A percentile compares a stretch with the other conserved stretches of the same genome.
phyloP scores from a whole-genome alignment of 306 rosid species.

The Medicago arabica region DNA sequence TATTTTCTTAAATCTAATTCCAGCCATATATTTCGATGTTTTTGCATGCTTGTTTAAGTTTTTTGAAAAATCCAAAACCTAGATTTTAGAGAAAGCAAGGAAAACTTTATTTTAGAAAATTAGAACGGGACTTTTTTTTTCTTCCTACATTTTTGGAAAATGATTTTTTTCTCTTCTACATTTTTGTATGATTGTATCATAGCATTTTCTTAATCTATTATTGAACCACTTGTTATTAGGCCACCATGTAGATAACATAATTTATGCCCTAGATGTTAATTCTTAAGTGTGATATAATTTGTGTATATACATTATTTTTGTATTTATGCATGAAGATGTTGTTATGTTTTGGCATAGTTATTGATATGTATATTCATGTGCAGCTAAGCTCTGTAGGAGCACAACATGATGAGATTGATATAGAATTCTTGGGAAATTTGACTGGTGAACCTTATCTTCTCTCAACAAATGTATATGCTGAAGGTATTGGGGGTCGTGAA shows the following conservation, averaged over 20 bases:
- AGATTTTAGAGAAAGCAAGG: not conserved
- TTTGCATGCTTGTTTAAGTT: not conserved
- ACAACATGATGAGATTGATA: constrained; percentile 55
- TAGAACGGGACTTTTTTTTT: too few relatives aligned
- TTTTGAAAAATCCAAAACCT: not conserved
- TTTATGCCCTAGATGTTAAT: not conserved
- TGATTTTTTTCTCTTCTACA: not conserved
- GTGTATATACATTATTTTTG: not conserved
- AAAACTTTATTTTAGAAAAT: too few relatives aligned
- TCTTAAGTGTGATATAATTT: not conserved
- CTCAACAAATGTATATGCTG: constrained; percentile 53
- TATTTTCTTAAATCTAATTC: not conserved
- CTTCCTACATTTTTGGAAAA: too few relatives aligned
- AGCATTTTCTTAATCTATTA: too few relatives aligned
- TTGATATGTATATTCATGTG: not conserved
- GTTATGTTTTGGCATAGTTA: not conserved
- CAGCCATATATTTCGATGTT: not conserved
- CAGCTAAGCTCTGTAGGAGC: constrained; percentile 52
- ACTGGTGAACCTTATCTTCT: constrained; percentile 55
- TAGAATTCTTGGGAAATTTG: constrained; percentile 56
- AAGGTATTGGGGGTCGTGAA: constrained; percentile 54
- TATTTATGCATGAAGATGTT: not conserved
- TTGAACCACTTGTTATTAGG: too few relatives aligned
- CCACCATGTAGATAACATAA: too few relatives aligned
- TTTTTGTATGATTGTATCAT: too few relatives aligned